Conservation (phyloP, 2,329 filamentous ascomycete genomes). For the Colletotrichum cereale region DNA sequence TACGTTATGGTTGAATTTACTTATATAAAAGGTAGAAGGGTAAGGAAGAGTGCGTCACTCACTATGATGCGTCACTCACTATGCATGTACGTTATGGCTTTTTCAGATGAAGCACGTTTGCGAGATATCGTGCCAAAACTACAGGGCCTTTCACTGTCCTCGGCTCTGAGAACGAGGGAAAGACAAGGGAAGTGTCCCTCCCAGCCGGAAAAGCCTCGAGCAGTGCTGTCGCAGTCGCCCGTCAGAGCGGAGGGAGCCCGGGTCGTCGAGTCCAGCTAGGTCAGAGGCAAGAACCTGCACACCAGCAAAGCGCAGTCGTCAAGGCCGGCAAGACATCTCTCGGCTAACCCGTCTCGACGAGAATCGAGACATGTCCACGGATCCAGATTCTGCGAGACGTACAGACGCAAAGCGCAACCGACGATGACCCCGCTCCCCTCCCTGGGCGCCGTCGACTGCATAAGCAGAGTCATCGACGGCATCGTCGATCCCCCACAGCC, state of each 20-base stretch:
- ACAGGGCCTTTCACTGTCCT: neutral
- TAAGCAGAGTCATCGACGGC: neutral
- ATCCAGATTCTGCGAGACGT: neutral
- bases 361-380: neutral
- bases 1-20: too few species aligned
- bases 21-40: too few species aligned
- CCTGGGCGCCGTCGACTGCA: neutral
- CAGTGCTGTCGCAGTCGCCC: neutral
- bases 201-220: neutral
- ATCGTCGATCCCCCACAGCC: slow-evolving; percentile 14
- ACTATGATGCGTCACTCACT: too few species aligned
- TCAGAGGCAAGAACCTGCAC: neutral
- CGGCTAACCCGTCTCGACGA: neutral
- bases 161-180: neutral
- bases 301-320: neutral
- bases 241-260: neutral
- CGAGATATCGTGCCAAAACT: neutral
- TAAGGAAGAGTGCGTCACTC: too few species aligned
- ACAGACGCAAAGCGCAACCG: neutral
- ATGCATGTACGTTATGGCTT: too few species aligned
- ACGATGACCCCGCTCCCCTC: neutral
- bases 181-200: neutral
- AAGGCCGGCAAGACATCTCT: neutral
- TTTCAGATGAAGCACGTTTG: too few species aligned
- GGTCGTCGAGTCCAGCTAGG: neutral